A percentile compares a stretch with the other conserved stretches of the same genome.
Evolutionary conservation across 768 basidiomycete genomes (phyloP).

Genomic region (Pisolithus microcarpus): DNA sequence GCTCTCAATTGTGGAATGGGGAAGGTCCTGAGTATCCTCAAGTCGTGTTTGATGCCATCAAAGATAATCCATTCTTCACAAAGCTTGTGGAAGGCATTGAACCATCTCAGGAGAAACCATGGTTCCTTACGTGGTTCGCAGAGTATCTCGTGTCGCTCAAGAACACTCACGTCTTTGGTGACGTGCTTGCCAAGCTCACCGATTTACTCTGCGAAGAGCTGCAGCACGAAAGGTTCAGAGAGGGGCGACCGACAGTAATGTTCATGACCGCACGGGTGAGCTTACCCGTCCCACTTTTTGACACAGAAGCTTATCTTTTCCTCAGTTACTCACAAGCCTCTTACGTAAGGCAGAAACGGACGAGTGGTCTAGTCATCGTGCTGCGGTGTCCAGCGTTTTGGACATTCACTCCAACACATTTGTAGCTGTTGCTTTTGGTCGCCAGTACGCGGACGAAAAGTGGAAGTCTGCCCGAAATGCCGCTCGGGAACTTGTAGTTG

Average conservation of each 20-base stretch:
- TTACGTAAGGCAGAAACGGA: conserved; percentile 27
- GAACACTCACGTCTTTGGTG: conserved; percentile 42
- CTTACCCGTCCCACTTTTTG: conserved; percentile 4
- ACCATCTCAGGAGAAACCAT: conserved; percentile 31
- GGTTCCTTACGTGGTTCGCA: conserved; percentile 59
- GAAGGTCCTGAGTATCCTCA: conserved; percentile 69
- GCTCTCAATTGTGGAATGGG: conserved; percentile 56
- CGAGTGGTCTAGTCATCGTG: conserved; percentile 19
- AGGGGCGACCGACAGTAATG: conserved; percentile 54
- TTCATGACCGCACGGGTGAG: conserved; percentile 57
- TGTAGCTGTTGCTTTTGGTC: conserved; percentile 40
- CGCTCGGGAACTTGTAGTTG: conserved; percentile 36
- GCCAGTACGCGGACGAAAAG: conserved; percentile 27
- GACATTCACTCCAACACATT: conserved; percentile 47
- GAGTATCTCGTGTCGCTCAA: conserved; percentile 55
- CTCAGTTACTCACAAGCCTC: conserved; percentile 29
- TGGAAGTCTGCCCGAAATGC: conserved; percentile 39
- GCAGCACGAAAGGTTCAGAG: conserved; percentile 67
- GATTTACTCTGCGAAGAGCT: conserved; percentile 75
- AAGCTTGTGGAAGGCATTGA: conserved; percentile 35
- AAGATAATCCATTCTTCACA: conserved; percentile 60
- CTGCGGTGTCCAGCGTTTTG: conserved; percentile 31
- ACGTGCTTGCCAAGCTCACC: conserved; percentile 64
- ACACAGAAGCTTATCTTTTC: conserved; percentile 1
- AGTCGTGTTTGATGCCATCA: conserved; percentile 75